Conservation (phyloP, 2,329 filamentous ascomycete genomes). For the Phialemonium atrogriseum region DNA sequence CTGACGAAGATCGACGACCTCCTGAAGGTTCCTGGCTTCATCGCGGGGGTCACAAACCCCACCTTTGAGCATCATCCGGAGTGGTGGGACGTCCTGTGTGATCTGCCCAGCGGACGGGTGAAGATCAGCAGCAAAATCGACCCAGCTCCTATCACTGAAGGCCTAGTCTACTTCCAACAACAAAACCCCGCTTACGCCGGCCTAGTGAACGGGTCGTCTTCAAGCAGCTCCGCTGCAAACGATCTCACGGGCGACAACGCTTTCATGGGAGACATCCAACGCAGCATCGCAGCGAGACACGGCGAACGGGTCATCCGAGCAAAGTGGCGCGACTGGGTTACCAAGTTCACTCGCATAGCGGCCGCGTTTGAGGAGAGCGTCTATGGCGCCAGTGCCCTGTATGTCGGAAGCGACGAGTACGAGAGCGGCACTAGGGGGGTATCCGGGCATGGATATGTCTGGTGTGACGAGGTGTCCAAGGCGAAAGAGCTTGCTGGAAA, state of each 20-base stretch:
- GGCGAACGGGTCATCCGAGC: conserved; percentile 85
- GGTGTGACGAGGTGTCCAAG: conserved; percentile 75
- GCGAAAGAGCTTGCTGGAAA: conserved; percentile 84
- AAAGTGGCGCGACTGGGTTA: conserved; percentile 93
- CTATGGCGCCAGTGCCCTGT: conserved; percentile 84
- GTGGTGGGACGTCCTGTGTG: conserved; percentile 97
- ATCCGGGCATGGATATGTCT: conserved; percentile 84
- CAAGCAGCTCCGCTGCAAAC: conserved; percentile 18
- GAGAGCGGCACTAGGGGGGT: conserved; percentile 50
- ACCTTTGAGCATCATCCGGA: conserved; percentile 91
- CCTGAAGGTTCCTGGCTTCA: conserved; percentile 91
- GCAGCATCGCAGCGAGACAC: conserved; percentile 75
- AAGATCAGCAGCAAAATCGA: conserved; percentile 91
- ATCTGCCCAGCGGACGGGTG: conserved; percentile 83
- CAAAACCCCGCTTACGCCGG: conserved; percentile 54
- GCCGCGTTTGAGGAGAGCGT: conserved; percentile 94
- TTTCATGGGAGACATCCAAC: conserved; percentile 81
- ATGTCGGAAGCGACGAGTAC: conserved; percentile 70
- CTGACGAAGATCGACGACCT: conserved; percentile 96
- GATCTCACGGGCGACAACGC: conserved; percentile 80
- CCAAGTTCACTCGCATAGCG: conserved; percentile 85
- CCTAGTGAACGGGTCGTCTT: conserved; percentile 33
- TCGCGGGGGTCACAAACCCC: conserved; percentile 94
- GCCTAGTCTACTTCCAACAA: conserved; percentile 79
- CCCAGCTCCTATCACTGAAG: conserved; percentile 71